Conservation (phyloP, 2,329 filamentous ascomycete species). For the Tothia fuscella region DNA sequence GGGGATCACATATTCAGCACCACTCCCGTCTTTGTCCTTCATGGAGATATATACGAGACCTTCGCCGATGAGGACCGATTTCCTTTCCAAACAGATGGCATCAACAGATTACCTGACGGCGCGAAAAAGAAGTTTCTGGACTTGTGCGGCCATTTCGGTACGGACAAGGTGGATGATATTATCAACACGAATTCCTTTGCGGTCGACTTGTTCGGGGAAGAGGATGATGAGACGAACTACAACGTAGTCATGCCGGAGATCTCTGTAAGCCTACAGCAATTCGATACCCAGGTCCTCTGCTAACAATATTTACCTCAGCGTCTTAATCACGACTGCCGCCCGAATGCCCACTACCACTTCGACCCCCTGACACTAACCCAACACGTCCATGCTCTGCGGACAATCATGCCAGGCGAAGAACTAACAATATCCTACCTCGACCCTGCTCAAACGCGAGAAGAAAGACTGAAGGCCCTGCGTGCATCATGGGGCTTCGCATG, state of each 20-base stretch:
- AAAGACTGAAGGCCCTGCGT: slow-evolving; percentile 21
- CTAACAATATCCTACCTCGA: slow-evolving; percentile 30
- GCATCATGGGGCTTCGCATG: slow-evolving; percentile 30
- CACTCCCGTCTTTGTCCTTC: slow-evolving; percentile 9
- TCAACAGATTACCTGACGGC: slow-evolving; percentile 4
- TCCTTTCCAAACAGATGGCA: neutral
- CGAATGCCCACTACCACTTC: slow-evolving; percentile 29
- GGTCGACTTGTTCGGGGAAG: slow-evolving; percentile 3
- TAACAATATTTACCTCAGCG: slow-evolving; percentile 14
- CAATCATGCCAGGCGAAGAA: slow-evolving; percentile 30
- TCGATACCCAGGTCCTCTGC: neutral
- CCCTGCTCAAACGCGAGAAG: slow-evolving; percentile 21
- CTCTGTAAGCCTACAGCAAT: slow-evolving; percentile 1
- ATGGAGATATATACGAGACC: slow-evolving; percentile 1
- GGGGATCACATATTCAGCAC: slow-evolving; percentile 10
- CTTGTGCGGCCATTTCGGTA: slow-evolving; percentile 11
- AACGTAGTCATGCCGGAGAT: slow-evolving; percentile 11
- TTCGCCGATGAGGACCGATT: slow-evolving; percentile 1
- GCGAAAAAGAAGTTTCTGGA: slow-evolving; percentile 7
- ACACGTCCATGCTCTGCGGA: slow-evolving; percentile 25
- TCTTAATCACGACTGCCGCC: slow-evolving; percentile 33
- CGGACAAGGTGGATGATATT: slow-evolving; percentile 6
- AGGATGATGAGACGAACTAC: slow-evolving; percentile 4
- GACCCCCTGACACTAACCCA: slow-evolving; percentile 26
- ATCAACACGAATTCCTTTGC: slow-evolving; percentile 12